Conservation (phyloP, 2,329 filamentous ascomycete genomes). For the Cercospora canescens region DNA sequence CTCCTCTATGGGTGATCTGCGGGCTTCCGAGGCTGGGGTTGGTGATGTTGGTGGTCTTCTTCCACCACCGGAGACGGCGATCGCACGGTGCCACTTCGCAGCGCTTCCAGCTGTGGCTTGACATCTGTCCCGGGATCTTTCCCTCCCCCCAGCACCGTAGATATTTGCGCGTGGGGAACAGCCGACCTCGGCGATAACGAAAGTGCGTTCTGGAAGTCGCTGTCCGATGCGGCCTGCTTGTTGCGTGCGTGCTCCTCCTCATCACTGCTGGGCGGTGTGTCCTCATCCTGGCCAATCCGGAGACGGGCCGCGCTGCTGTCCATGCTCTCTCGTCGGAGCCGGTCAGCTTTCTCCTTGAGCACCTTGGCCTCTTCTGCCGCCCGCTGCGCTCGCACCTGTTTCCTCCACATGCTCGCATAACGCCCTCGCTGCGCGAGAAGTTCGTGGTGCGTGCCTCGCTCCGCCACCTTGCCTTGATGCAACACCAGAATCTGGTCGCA, state of each 20-base stretch:
- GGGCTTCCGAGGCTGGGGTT: not conserved
- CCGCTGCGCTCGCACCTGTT: conserved; percentile 52
- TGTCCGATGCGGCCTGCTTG: conserved; percentile 14
- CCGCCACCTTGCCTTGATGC: conserved; percentile 53
- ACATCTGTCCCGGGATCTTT: conserved; percentile 29
- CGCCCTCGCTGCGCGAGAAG: conserved; percentile 49
- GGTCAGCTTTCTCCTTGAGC: conserved; percentile 52
- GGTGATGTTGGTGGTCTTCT: conserved; percentile 19
- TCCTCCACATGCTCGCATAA: conserved; percentile 54
- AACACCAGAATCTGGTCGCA: conserved; percentile 59
- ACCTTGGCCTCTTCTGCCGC: conserved; percentile 52
- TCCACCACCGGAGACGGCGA: conserved; percentile 32
- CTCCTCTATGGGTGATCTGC: not conserved
- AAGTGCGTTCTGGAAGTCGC: conserved; percentile 28
- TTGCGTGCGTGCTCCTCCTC: conserved; percentile 35
- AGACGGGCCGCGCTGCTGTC: conserved; percentile 40
- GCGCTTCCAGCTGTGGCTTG: conserved; percentile 26
- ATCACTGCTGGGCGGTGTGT: conserved; percentile 35
- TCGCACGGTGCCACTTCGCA: conserved; percentile 32
- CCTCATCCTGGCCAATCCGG: conserved; percentile 20
- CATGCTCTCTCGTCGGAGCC: conserved; percentile 50
- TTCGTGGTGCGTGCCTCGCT: conserved; percentile 54
- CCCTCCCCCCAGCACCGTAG: conserved; percentile 19
- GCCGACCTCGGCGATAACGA: conserved; percentile 28
- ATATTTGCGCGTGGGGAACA: conserved; percentile 29